Percentiles rank a stretch among this genome's conserved stretches.
Conservation (phyloP, 1,284 basidiomycete species). For the Fomes fomentarius region DNA sequence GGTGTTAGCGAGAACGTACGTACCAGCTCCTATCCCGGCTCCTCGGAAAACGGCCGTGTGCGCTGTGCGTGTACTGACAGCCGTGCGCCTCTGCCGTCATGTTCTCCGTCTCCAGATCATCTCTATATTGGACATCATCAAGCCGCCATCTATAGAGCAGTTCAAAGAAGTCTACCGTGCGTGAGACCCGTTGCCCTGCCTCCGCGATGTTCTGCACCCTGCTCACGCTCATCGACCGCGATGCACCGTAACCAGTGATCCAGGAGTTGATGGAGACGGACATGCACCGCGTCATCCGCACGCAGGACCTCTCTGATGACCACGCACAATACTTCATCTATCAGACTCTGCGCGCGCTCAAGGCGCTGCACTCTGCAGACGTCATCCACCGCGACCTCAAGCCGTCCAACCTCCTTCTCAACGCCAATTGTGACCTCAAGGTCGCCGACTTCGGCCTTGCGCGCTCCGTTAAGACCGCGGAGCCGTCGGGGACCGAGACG, state of each 20-base stretch:
- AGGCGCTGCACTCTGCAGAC: conserved; percentile 92
- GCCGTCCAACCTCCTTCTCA: conserved; percentile 93
- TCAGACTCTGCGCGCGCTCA: conserved; percentile 90
- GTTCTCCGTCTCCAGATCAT: conserved; percentile 74
- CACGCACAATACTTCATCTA: conserved; percentile 73
- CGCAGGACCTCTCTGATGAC: conserved; percentile 83
- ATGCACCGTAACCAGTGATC: conserved; percentile 56
- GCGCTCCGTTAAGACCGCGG: conserved; percentile 83
- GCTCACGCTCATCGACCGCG: too few species aligned
- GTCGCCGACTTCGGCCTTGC: conserved; percentile 74
- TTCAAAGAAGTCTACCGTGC: conserved; percentile 93
- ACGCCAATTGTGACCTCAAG: conserved; percentile 96
- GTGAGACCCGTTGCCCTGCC: conserved; percentile 34
- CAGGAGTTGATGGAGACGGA: conserved; percentile 80
- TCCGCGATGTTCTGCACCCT: neutral
- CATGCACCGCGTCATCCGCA: conserved; percentile 74
- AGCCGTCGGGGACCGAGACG: conserved; percentile 82
- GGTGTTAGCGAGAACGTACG: conserved; percentile 92
- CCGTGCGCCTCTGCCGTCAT: too few species aligned
- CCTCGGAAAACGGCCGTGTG: neutral
- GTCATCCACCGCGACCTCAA: conserved; percentile 97
- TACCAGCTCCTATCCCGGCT: conserved; percentile 15
- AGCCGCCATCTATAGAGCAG: conserved; percentile 83
- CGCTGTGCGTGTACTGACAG: conserved; percentile 7
- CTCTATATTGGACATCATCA: conserved; percentile 93